phyloP scores from a whole-genome alignment of 148 eudicot genomes.

The Camellia granthamiana region DNA sequence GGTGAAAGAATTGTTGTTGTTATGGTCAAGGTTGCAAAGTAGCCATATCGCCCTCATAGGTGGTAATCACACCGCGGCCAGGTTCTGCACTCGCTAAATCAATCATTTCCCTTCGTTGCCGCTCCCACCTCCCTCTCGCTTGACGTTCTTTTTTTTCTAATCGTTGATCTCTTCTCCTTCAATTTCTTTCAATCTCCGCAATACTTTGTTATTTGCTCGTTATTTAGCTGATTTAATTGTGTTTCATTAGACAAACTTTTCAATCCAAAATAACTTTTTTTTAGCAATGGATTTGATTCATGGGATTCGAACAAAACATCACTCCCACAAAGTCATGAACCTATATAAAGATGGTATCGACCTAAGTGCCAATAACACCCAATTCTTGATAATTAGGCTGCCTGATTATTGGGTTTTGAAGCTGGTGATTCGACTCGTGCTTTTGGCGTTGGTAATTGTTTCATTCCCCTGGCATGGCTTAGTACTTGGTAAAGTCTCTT shows the following conservation, averaged over 20 bases:
- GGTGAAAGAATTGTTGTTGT: conserved; percentile 36
- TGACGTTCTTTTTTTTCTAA: background rate
- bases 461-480: conserved; percentile 31
- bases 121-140: conserved; percentile 5
- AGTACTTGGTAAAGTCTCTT: background rate
- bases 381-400: conserved; percentile 1
- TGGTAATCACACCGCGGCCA: conserved; percentile 61
- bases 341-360: background rate
- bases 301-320: too few relatives aligned
- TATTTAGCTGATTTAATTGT: too few relatives aligned
- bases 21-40: conserved; percentile 29
- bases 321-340: background rate
- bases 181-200: background rate
- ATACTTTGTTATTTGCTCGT: background rate
- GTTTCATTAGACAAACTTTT: background rate
- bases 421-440: conserved; percentile 32
- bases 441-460: conserved; percentile 36
- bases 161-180: background rate
- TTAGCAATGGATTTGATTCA: too few relatives aligned
- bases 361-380: background rate
- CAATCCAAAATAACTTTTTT: background rate
- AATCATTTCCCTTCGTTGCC: background rate
- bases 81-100: conserved; percentile 59
- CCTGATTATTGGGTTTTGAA: conserved; percentile 19
- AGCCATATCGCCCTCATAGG: conserved; percentile 48